Evolutionary conservation across 495 filamentous ascomycete species (phyloP), one percentile per base, ranked within the genome.

Genomic region (Barbatosphaeria neglecta): DNA sequence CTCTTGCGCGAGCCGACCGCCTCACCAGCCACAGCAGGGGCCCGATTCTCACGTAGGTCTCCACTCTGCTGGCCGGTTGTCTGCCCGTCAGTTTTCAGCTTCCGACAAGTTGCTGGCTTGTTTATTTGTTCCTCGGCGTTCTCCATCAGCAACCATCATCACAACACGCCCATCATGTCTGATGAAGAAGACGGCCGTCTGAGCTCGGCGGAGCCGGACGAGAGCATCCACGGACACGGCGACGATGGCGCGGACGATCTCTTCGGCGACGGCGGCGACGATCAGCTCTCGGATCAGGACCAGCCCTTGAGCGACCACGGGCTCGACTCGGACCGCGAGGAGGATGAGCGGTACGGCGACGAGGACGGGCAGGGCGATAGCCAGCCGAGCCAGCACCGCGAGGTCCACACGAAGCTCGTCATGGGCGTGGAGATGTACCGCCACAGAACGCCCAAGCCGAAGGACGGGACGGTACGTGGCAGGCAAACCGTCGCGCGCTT

Each of bases 321-420:
- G 22, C 66, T 93, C 1, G 85, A 82, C 48, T 95, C 88, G 9
- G 88, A 82, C n/a, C 81, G 83, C 51, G 86, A 88, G 44, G 72
- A 73, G 22, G 66, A 69, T 11, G 58, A 68, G 41, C 50, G 53
- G 17, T 52, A 58, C 23, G 49, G 50, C 28, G 48, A 56, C 19
- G 53, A 59, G 37, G 68, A 70, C 50, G 73, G 78, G n/a, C 60
- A 60, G 1, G 73, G 74, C 8, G 69, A 73, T n/a, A n/a, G n/a
- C n/a, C n/a, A n/a, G n/a, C n/a, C 22, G 6, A 58, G 54, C 43
- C 61, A 56, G 48, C 67, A 58, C 2, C 31, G 13, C 48, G 72
- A 64, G 57, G 74, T 60, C 37, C 61, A 60, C 43, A 74, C 73
- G 50, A 78, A 73, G 54, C 58, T 64, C 17, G 62, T 87, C 41